A percentile compares a stretch with the other conserved stretches of the same genome.
These are phyloP conservation scores for Lignosus rhinocerotis DNA, from an alignment of 1,284 basidiomycete species.

Conservation along the genomic window DNA sequence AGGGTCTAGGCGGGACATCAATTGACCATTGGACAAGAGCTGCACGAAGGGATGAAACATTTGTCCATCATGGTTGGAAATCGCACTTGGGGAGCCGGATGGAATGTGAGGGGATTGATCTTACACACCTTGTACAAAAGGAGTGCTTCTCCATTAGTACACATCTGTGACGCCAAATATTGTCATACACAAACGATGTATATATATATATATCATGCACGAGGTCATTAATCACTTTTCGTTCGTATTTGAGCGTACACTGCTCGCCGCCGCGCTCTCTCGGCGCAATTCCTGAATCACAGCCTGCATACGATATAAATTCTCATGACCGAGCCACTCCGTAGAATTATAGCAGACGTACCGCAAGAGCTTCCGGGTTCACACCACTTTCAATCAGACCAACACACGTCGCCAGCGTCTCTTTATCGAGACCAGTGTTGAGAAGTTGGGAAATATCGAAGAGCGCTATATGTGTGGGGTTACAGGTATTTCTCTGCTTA, in stretches of 20 bases:
- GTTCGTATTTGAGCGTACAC: constrained; percentile 20
- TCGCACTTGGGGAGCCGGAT: no score
- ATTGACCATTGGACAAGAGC: no score
- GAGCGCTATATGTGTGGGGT: constrained; percentile 50
- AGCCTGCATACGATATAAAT: constrained; percentile 44
- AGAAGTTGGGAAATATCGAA: constrained; percentile 82
- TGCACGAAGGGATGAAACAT: no score
- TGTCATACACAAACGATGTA: neutral
- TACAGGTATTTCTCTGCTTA: neutral
- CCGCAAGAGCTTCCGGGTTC: constrained; percentile 84
- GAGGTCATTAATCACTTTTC: constrained; percentile 11
- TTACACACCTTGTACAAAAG: no score
- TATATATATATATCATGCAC: neutral
- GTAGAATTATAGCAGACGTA: constrained; percentile 40
- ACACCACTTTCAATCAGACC: constrained; percentile 84
- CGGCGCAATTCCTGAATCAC: constrained; percentile 75
- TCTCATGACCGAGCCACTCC: neutral
- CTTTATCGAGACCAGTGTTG: constrained; percentile 80
- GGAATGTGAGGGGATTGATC: no score
- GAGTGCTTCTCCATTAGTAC: neutral
- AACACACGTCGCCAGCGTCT: constrained; percentile 80
- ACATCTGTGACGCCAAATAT: neutral
- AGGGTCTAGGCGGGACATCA: neutral
- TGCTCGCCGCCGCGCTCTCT: constrained; percentile 48
- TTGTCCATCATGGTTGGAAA: no score